Base-by-base conservation (phyloP, 495 filamentous ascomycete species). In the Aspergillus cristatus region DNA sequence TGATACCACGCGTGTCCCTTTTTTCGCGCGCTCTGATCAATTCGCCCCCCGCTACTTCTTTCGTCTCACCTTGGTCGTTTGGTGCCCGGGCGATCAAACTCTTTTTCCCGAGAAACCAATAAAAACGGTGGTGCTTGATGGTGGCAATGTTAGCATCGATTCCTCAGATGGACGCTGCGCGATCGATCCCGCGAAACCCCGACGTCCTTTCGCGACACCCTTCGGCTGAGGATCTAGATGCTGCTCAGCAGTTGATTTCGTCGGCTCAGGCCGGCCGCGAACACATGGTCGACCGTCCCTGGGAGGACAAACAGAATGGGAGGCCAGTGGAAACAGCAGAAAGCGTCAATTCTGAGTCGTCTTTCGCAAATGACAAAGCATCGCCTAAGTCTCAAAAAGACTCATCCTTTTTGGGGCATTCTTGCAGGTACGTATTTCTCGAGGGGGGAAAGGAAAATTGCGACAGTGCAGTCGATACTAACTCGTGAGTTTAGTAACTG, bases 401-500 rank as follows among this genome's bases (percentile, higher is more conserved):
- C 33, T 58, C 61, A 0, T 55, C 60, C 1, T 65, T 68, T 35
- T 38, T 67, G 10, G 72, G 71, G 3, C 72, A 76, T 53, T 66
- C 67, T 17, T 76, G 72, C 72, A 76, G 70, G 72, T 76, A 24
- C 8, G 4, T 42, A 39, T 64, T 51, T 32, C 17, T 22, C 12
- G n/a, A n/a, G n/a, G n/a, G n/a, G n/a, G n/a, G n/a, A n/a, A n/a
- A n/a, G n/a, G n/a, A n/a, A n/a, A n/a, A n/a, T n/a, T n/a, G n/a
- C n/a, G n/a, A n/a, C n/a, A n/a, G n/a, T n/a, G n/a, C n/a, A n/a
- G n/a, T n/a, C n/a, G n/a, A n/a, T n/a, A 24, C 20, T 24, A 24
- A 24, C 20, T 4, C 8, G 4, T 4, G 20, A 24, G 20, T 24
- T 8, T 45, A 98, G 91, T 58, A 99, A 99, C 63, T 99, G 91